Percentiles rank a stretch among this genome's conserved stretches.
Evolutionary conservation across 2,329 filamentous ascomycete species (phyloP).

Genomic region (Trichoderma breve): DNA sequence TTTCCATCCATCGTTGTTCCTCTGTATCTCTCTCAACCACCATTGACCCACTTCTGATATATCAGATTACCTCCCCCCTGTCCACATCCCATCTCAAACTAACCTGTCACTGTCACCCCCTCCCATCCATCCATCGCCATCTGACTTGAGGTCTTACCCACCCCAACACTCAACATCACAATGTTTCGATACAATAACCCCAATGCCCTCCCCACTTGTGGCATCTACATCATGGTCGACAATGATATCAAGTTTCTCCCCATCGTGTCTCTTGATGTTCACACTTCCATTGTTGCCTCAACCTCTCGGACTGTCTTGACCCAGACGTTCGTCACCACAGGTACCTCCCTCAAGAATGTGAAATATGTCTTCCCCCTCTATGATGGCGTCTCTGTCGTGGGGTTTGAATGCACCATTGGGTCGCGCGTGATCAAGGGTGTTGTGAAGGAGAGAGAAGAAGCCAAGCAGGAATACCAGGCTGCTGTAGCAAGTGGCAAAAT

Average conservation of each 20-base stretch:
- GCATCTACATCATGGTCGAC: conserved; percentile 34
- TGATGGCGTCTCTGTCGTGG: conserved; percentile 68
- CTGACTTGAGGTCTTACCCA: not conserved
- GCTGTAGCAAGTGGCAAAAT: conserved; percentile 59
- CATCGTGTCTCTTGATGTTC: conserved; percentile 54
- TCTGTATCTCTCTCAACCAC: not conserved
- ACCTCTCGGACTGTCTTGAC: conserved; percentile 47
- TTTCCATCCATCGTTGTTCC: not conserved
- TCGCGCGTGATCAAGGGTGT: conserved; percentile 59
- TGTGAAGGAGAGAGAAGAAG: conserved; percentile 64
- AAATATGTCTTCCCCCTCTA: conserved; percentile 70
- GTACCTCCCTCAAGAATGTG: conserved; percentile 42
- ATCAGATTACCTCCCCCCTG: not conserved
- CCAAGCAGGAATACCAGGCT: conserved; percentile 56
- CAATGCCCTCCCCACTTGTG: conserved; percentile 28
- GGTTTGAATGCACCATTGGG: conserved; percentile 64
- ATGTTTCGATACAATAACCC: not conserved
- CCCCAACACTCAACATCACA: not conserved
- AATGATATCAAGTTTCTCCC: conserved; percentile 50
- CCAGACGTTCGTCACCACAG: conserved; percentile 59
- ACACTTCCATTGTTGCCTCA: conserved; percentile 60
- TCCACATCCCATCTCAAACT: not conserved
- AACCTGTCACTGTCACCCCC: not conserved
- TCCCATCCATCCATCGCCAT: not conserved
- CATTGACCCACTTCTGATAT: not conserved